Conservation (phyloP, 169 alveolate species). For the Plasmodium billcollinsi region DNA sequence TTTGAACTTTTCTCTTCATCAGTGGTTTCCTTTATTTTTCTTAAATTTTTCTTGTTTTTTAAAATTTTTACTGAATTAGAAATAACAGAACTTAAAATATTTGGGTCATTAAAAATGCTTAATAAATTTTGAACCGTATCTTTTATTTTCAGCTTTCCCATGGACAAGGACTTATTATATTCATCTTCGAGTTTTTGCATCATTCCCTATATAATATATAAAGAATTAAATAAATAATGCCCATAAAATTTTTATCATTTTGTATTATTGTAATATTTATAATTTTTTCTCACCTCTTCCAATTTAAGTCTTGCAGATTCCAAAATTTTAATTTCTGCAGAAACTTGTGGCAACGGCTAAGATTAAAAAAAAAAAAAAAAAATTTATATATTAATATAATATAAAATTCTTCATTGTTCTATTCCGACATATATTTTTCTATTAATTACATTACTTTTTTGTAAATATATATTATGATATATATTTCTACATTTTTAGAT, state of each 20-base stretch:
- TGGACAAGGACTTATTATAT: constrained; percentile 61
- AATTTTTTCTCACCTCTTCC: constrained; percentile 79
- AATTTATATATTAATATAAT: background rate
- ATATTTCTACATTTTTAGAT: background rate
- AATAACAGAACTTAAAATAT: constrained; percentile 41
- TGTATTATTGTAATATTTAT: background rate
- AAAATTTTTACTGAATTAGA: constrained; percentile 59
- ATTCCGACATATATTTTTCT: background rate
- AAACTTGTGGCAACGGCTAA: constrained; percentile 88
- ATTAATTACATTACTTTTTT: background rate
- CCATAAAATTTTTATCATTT: no score
- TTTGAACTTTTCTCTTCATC: constrained; percentile 19
- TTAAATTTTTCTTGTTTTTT: constrained; percentile 18
- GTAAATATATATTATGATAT: background rate
- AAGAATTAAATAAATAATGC: background rate
- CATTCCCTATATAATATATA: constrained; percentile 47
- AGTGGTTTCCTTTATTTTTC: constrained; percentile 9
- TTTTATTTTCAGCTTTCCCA: constrained; percentile 44
- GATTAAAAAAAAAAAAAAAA: background rate
- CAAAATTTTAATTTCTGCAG: constrained; percentile 78
- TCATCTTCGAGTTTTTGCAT: constrained; percentile 75
- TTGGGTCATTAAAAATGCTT: constrained; percentile 66
- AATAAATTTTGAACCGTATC: constrained; percentile 52
- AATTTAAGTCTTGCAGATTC: constrained; percentile 82
- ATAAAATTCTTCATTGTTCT: background rate